phyloP scores from a whole-genome alignment of 73 alveolate genomes.

The Paramecium tetraurelia region DNA sequence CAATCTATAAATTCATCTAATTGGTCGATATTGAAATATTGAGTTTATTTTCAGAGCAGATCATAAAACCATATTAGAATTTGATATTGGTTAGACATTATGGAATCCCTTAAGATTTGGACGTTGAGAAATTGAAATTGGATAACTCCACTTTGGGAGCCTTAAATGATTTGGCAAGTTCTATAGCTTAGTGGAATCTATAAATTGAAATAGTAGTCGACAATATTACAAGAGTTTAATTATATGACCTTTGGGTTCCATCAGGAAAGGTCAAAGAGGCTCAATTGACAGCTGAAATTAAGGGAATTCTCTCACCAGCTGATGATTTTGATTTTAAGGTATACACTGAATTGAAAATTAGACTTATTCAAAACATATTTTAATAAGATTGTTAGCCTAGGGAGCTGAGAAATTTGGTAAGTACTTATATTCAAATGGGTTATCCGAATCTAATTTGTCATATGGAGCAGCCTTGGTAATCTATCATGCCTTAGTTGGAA shows the following conservation, averaged over 20 bases:
- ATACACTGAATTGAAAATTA: not conserved
- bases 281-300: not conserved
- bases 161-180: not conserved
- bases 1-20: not conserved
- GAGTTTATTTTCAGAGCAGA: not conserved
- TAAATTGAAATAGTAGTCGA: slow-evolving; percentile 2
- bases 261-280: not conserved
- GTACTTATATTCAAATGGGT: not conserved
- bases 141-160: not conserved
- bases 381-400: not conserved
- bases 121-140: not conserved
- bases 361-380: not conserved
- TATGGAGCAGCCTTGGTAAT: not conserved
- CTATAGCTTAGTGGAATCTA: slow-evolving; percentile 13
- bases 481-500: slow-evolving; percentile 24
- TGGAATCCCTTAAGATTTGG: slow-evolving; percentile 22
- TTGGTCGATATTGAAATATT: not conserved
- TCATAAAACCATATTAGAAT: not conserved
- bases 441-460: slow-evolving; percentile 31
- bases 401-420: slow-evolving; percentile 8
- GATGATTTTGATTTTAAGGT: slow-evolving; percentile 5
- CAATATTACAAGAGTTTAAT: slow-evolving; percentile 1
- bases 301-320: not conserved
- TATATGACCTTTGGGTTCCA: not conserved
- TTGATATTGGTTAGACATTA: not conserved